Evolutionary conservation across 495 filamentous ascomycete genomes (phyloP).

Genomic region (Hypoxylon fragiforme): DNA sequence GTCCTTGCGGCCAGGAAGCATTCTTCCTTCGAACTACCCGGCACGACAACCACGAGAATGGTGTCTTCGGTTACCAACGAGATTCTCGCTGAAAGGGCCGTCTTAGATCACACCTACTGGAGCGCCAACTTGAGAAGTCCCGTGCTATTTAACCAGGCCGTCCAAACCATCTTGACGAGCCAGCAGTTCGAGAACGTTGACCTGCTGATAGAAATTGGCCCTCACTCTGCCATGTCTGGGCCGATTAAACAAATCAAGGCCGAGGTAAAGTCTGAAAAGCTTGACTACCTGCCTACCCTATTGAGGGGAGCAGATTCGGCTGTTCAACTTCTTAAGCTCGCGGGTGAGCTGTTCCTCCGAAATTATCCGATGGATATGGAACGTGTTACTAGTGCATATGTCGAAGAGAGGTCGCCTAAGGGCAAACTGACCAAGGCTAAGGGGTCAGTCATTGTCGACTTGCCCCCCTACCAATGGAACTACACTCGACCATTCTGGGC

Average conservation of each 20-base stretch:
- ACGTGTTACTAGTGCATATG: slow-evolving; percentile 1
- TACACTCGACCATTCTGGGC: slow-evolving; percentile 41
- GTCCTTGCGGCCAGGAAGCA: slow-evolving; percentile 14
- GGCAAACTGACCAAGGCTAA: slow-evolving; percentile 3
- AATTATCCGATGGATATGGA: slow-evolving; percentile 3
- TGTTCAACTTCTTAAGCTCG: slow-evolving; percentile 36
- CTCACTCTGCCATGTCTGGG: slow-evolving; percentile 56
- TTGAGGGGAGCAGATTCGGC: slow-evolving; percentile 40
- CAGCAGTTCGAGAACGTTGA: slow-evolving; percentile 9
- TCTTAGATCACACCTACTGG: slow-evolving; percentile 44
- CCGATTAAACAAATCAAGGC: slow-evolving; percentile 47
- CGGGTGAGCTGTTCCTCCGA: slow-evolving; percentile 44
- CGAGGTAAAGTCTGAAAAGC: slow-evolving; percentile 6
- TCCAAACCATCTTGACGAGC: slow-evolving; percentile 16
- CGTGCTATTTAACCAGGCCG: slow-evolving; percentile 50
- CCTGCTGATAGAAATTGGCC: slow-evolving; percentile 56
- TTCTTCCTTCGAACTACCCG: slow-evolving; percentile 32
- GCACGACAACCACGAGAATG: slow-evolving; percentile 28
- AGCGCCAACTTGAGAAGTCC: slow-evolving; percentile 50
- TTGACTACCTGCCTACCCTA: slow-evolving; percentile 43
- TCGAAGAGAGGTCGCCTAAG: slow-evolving; percentile 3
- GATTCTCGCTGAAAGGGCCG: slow-evolving; percentile 22
- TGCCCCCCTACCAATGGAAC: slow-evolving; percentile 54
- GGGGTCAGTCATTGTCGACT: slow-evolving; percentile 38
- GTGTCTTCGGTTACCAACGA: slow-evolving; percentile 31